Percentiles rank a stretch among this genome's conserved stretches.
Conservation (phyloP, 2,329 filamentous ascomycete species). For the Colletotrichum ledebouriae region DNA sequence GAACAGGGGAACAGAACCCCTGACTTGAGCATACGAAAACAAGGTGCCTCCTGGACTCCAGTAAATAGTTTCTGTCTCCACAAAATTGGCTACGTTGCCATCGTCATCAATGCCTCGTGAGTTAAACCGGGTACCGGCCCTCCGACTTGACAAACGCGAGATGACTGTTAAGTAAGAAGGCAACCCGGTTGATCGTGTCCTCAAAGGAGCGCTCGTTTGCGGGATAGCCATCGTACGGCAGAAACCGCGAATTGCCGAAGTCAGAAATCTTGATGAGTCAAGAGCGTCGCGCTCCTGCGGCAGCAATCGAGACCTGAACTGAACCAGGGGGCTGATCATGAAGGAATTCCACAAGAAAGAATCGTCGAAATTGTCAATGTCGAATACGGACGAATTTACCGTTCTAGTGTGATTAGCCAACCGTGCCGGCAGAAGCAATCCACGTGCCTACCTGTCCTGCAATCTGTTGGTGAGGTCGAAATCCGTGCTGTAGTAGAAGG, state of each 20-base stretch:
- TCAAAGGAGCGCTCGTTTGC: slow-evolving; percentile 78
- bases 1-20: slow-evolving; percentile 94
- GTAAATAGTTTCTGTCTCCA: slow-evolving; percentile 96
- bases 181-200: slow-evolving; percentile 74
- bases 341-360: slow-evolving; percentile 98
- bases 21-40: slow-evolving; percentile 94
- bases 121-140: slow-evolving; percentile 96
- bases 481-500: slow-evolving; percentile 98
- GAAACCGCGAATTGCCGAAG: slow-evolving; percentile 94
- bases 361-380: slow-evolving; percentile 93
- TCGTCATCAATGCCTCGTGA: slow-evolving; percentile 98
- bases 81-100: slow-evolving; percentile 97
- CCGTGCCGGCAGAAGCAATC: slow-evolving; percentile 36
- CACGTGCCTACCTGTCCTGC: slow-evolving; percentile 78
- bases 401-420: slow-evolving; percentile 62
- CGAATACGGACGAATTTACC: slow-evolving; percentile 82
- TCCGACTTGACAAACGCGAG: slow-evolving; percentile 88
- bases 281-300: slow-evolving; percentile 80
- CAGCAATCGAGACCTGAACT: slow-evolving; percentile 87
- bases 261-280: slow-evolving; percentile 90
- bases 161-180: slow-evolving; percentile 91
- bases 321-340: slow-evolving; percentile 93
- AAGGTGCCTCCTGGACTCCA: slow-evolving; percentile 83
- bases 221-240: slow-evolving; percentile 89
- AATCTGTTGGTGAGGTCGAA: slow-evolving; percentile 95